Conservation (phyloP, 345 rosid genomes). For the Lepidium didymum region DNA sequence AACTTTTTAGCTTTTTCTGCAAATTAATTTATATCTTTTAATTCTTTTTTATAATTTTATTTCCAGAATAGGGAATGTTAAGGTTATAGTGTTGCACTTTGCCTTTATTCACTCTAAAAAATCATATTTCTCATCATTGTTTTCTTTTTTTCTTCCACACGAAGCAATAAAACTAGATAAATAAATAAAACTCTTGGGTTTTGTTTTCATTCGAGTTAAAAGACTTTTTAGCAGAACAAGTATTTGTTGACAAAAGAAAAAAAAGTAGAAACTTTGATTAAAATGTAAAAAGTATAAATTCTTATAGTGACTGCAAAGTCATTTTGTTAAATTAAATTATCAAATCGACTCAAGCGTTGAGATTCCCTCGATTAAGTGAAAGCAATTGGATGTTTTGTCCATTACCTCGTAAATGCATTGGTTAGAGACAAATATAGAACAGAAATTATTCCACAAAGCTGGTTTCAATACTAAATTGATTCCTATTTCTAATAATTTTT, state of each 20-base stretch:
- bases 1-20: constrained; percentile 2
- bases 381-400: constrained; percentile 15
- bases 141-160: constrained; percentile 3
- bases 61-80: constrained; percentile 27
- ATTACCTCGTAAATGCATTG: constrained; percentile 10
- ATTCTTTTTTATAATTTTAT: neutral
- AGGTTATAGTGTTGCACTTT: constrained; percentile 19
- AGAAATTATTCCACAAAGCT: neutral
- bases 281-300: neutral
- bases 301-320: neutral
- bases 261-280: neutral
- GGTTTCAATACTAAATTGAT: neutral
- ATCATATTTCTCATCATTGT: constrained; percentile 6
- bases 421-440: constrained; percentile 8
- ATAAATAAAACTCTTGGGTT: neutral
- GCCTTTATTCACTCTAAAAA: constrained; percentile 10
- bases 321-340: neutral
- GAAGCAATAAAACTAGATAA: constrained; percentile 1
- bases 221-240: neutral
- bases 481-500: neutral
- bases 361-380: constrained; percentile 5
- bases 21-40: neutral
- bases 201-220: neutral
- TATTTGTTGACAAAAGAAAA: neutral
- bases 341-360: constrained; percentile 15